phyloP scores from a whole-genome alignment of 2,329 filamentous ascomycete genomes.

The Fusarium graminum region DNA sequence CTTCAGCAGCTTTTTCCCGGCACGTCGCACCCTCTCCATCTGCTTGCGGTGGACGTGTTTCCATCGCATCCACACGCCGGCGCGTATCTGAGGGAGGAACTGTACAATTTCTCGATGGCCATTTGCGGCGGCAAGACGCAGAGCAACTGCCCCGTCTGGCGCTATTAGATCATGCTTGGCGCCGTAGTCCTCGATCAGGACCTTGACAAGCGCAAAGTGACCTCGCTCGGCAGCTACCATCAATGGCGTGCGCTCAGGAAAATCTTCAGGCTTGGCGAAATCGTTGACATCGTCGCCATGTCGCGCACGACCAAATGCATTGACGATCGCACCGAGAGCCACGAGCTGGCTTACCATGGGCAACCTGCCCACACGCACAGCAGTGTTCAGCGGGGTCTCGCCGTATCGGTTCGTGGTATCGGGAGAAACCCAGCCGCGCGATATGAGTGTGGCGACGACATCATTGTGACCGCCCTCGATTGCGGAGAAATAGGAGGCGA shows the following conservation, averaged over 20 bases:
- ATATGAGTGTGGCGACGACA: slow-evolving; percentile 50
- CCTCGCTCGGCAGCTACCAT: slow-evolving; percentile 59
- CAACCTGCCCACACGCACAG: slow-evolving; percentile 50
- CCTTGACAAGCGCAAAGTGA: slow-evolving; percentile 56
- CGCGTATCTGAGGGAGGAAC: slow-evolving; percentile 57
- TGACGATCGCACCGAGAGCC: slow-evolving; percentile 53
- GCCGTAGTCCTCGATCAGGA: slow-evolving; percentile 56
- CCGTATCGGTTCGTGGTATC: slow-evolving; percentile 50
- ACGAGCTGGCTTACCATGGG: slow-evolving; percentile 54
- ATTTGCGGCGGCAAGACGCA: slow-evolving; percentile 59
- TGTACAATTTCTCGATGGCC: slow-evolving; percentile 60
- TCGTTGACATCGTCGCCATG: background rate
- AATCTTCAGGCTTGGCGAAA: slow-evolving; percentile 28
- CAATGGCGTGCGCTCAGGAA: slow-evolving; percentile 57
- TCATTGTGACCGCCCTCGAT: slow-evolving; percentile 48
- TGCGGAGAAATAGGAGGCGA: slow-evolving; percentile 50
- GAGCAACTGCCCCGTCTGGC: slow-evolving; percentile 60
- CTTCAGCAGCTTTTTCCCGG: slow-evolving; percentile 40
- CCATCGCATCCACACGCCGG: slow-evolving; percentile 57
- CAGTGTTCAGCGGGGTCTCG: slow-evolving; percentile 55
- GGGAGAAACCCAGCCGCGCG: slow-evolving; percentile 55
- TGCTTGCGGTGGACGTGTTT: slow-evolving; percentile 50
- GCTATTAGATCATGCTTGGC: slow-evolving; percentile 61
- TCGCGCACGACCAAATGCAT: slow-evolving; percentile 45
- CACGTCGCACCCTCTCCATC: slow-evolving; percentile 45